Base-by-base conservation (phyloP, 345 rosid species). In the Arabidopsis thaliana region DNA sequence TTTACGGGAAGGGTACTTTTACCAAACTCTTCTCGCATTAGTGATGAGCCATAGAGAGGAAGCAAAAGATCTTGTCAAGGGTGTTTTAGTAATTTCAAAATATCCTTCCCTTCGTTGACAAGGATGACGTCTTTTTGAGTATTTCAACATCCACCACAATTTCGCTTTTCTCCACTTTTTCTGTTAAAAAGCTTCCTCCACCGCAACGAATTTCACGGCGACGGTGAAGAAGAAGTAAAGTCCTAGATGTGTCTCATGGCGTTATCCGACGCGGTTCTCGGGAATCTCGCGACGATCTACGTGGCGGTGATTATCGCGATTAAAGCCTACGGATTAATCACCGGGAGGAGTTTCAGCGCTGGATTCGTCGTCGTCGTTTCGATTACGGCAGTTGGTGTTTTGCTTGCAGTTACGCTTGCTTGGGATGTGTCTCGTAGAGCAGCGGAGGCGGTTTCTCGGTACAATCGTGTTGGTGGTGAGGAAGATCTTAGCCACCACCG, bases 371-470 rank as follows among this genome's bases (percentile, higher is more conserved):
- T 94, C 71, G 72, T 89, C 14, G 69, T 80, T 23, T 90, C 98
- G 2, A 87, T 88, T 25, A 76, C 94, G 5, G 79, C 85, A 32
- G 91, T 94, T 13, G 91, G 88, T 28, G 69, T 86, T 59, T 69
- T 88, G 80, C 59, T 94, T 33, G 78, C 89, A 51, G 95, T 78
- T 42, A 82, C 96, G 75, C 90, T 94, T 74, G 84, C 95, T 48
- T 93, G 96, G 97, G 98, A 93, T 79, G 87, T 91, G 8, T 87
- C 93, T 36, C 89, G 90, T 0, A 87, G 89, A 77, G 97, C 95
- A 66, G 77, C 83, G 59, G 87, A 84, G 11, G 88, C 90, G 24
- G 85, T 93, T 59, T 79, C 89, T 13, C 72, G 90, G 32, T 78
- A 71, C 28, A 78, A 71, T 52, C 81, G 81, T 36, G 65, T 30